A percentile compares a stretch with the other conserved stretches of the same genome.
Evolutionary conservation across 257 asterid species (phyloP).

Genomic region (Leptodermis oblonga): DNA sequence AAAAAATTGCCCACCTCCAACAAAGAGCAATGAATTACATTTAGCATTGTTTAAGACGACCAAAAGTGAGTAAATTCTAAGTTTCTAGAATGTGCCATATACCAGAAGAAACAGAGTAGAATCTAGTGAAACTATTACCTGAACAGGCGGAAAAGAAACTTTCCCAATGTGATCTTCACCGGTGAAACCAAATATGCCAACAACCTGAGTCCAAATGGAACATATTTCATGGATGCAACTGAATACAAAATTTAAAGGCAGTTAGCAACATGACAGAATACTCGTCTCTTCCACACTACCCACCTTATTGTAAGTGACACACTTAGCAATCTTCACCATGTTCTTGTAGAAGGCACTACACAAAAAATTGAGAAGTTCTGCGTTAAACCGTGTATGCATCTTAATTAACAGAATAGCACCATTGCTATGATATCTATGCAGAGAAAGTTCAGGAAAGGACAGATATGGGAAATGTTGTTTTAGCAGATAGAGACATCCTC

Average conservation of each 20-base stretch:
- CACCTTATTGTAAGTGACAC: constrained; percentile 94
- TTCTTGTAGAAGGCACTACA: constrained; percentile 86
- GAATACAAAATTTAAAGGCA: not conserved
- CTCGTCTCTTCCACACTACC: constrained; percentile 10
- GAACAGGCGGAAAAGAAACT: constrained; percentile 88
- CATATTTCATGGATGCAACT: not conserved
- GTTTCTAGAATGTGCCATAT: constrained; percentile 5
- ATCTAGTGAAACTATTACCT: constrained; percentile 42
- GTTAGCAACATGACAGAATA: constrained; percentile 5
- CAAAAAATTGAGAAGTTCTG: constrained; percentile 10
- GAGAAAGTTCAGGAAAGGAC: not conserved
- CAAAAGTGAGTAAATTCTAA: not conserved
- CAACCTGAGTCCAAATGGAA: constrained; percentile 43
- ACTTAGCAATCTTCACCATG: constrained; percentile 74
- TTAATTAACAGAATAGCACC: not conserved
- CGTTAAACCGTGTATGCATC: not conserved
- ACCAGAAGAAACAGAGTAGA: not conserved
- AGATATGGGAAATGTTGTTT: not conserved
- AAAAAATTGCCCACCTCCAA: not conserved
- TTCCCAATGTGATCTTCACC: constrained; percentile 98
- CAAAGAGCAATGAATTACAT: not conserved
- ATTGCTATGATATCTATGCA: not conserved
- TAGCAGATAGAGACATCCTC: not conserved
- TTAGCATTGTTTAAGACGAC: not conserved
- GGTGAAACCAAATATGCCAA: constrained; percentile 85